Percentiles rank a stretch among this genome's conserved stretches.
Evolutionary conservation across 2,329 filamentous ascomycete genomes (phyloP).

Genomic region (Diaporthe caulivora): DNA sequence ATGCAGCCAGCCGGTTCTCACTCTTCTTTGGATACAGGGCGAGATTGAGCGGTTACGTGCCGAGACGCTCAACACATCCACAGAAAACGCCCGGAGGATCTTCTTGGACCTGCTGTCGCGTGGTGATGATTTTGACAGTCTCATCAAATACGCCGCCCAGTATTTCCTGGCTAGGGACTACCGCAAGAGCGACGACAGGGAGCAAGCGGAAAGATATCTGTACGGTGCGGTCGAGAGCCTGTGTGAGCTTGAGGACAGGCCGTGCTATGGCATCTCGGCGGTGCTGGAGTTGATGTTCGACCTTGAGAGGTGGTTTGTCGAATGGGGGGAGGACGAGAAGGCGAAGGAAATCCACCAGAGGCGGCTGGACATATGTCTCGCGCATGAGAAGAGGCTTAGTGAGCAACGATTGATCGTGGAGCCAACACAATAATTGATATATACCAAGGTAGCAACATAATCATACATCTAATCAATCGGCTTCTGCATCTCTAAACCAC

Average conservation of each 20-base stretch:
- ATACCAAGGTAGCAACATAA: not conserved
- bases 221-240: not conserved
- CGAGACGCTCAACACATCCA: not conserved
- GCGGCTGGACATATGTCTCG: not conserved
- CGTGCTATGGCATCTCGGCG: not conserved
- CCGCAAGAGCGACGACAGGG: not conserved
- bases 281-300: constrained; percentile 6
- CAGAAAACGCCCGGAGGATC: not conserved
- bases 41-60: not conserved
- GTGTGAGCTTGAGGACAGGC: not conserved
- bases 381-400: not conserved
- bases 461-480: not conserved
- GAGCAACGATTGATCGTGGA: not conserved
- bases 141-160: not conserved
- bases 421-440: not conserved
- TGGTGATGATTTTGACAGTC: not conserved
- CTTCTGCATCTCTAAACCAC: no score
- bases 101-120: not conserved
- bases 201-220: not conserved
- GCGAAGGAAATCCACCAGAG: not conserved
- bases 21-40: not conserved
- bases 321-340: constrained; percentile 9
- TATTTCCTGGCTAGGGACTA: constrained; percentile 7
- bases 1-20: not conserved
- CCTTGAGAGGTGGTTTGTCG: constrained; percentile 1